Evolutionary conservation across 352 stramenopile species (phyloP), one percentile per base, ranked within the genome.

Genomic region (Achlya hypogyna): DNA sequence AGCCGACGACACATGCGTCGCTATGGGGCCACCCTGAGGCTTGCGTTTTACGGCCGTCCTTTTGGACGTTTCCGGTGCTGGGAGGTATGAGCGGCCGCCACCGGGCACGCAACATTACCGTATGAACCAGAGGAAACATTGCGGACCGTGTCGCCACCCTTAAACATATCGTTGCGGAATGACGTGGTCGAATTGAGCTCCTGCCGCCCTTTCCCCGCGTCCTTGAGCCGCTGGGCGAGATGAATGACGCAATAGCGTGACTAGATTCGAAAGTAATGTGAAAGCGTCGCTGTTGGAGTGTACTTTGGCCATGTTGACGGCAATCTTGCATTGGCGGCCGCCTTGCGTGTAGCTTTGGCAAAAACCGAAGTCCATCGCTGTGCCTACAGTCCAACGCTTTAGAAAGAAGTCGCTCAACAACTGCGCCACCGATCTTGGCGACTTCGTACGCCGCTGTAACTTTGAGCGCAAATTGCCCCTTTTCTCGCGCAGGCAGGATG

Each of bases 91-190:
- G 1, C 47, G 4, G 9, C 2, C 9, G 20, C 27, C 35, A 12
- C 3, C 53, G 12, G 47, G 23, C 22, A 23, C 9, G 53, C 5
- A 22, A 63, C 16, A 49, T 5, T 67, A 67, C 60, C 60, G 68
- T 91, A 93, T n/a, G 89, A 80, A 12, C 85, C 85, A 0, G 81
- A 76, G 20, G 85, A 93, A 28, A 93, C 73, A 59, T 91, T 93
- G 51, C 90, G 91, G 0, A 81, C 73, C 38, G 84, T 76, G 8
- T 71, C 74, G 40, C 78, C 71, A 1, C 65, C 71, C 27, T 74
- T 71, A 60, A 92, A 91, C 6, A 91, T 56, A 16, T 76, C 71
- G 63, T 88, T 89, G 22, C 84, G 79, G 53, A 88, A 79, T 31
- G 69, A 87, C 28, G 85, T 72, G 25, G 74, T 78, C 60, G 85